Evolutionary conservation across 2,329 filamentous ascomycete species (phyloP), one percentile per base, ranked within the genome.

Genomic region (Botrytis tulipae): DNA sequence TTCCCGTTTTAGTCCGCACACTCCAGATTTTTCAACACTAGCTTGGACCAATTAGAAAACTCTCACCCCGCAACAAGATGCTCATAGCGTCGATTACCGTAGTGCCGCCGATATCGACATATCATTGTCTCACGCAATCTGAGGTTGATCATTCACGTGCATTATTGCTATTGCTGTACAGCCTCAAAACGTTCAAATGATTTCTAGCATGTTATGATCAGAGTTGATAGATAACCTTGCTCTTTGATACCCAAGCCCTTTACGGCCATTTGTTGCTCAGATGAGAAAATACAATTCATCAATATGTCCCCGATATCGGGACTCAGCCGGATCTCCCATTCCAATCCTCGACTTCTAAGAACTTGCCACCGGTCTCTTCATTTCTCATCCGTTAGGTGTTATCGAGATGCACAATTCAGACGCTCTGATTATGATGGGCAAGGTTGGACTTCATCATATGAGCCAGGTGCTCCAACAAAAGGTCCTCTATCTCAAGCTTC

Each of bases 371-470:
- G 65, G 57, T 29, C 54, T 51, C 18, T 65, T 12, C 42, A 42
- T 44, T 46, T 60, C 40, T 51, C 66, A 40, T 44, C n/a, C 32
- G 35, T 48, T 5, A 46, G 37, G 29, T 22, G 2, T 22, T 57
- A 69, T 59, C 67, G 72, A 74, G 75, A 77, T 29, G 74, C 78
- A 20, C 74, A 76, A 37, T 79, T 76, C 44, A 76, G 86, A 76
- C 86, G 88, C 57, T 88, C 88, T 14, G 89, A 91, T 82, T 91
- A 91, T 72, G 70, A 76, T n/a, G 67, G 73, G 76, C 85, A 87
- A 73, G 87, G 85, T 70, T 92, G 86, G 80, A 89, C 88, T 14
- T 85, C 86, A 61, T 86, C 85, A 75, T 92, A 92, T 82, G 90
- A 92, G 79, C 83, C 90, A 9, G 87, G 86, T 9, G 82, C 86